Evolutionary conservation across 2,329 filamentous ascomycete species (phyloP).

Genomic region (Grosmannia serpens): DNA sequence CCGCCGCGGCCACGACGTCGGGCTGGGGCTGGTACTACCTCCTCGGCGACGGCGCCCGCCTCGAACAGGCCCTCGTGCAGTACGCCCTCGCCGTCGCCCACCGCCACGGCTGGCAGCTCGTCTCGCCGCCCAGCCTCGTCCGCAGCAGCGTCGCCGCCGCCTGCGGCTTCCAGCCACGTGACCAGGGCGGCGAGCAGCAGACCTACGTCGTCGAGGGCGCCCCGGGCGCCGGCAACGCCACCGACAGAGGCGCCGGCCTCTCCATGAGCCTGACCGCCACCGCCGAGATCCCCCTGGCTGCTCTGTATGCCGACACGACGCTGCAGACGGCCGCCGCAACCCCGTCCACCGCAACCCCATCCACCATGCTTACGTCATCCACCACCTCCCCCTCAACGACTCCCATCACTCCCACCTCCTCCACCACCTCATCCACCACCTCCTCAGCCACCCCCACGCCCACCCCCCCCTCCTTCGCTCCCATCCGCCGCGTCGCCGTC

Average conservation of each 20-base stretch:
- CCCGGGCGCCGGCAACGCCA: slow-evolving; percentile 36
- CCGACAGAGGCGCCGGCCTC: slow-evolving; percentile 45
- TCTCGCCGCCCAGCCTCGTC: slow-evolving; percentile 79
- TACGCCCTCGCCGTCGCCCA: slow-evolving; percentile 69
- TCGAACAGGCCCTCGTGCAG: slow-evolving; percentile 89
- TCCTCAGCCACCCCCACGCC: slow-evolving; percentile 53
- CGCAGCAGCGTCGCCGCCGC: slow-evolving; percentile 84
- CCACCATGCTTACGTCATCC: slow-evolving; percentile 45
- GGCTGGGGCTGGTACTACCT: slow-evolving; percentile 99
- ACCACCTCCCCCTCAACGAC: slow-evolving; percentile 34
- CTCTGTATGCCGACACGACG: slow-evolving; percentile 67
- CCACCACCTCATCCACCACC: slow-evolving; percentile 22
- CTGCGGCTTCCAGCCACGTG: slow-evolving; percentile 89
- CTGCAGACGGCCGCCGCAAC: slow-evolving; percentile 34
- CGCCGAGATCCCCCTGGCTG: slow-evolving; percentile 88
- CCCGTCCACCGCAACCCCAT: slow-evolving; percentile 34
- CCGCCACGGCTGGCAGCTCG: slow-evolving; percentile 63
- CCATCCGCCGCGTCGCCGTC: slow-evolving; percentile 73
- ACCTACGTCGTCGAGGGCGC: slow-evolving; percentile 62
- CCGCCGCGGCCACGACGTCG: slow-evolving; percentile 64
- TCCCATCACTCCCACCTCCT: slow-evolving; percentile 54
- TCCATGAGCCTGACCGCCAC: slow-evolving; percentile 71
- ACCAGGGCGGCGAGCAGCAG: slow-evolving; percentile 83
- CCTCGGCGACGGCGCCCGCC: slow-evolving; percentile 75
- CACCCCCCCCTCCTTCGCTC: slow-evolving; percentile 22